phyloP scores from a whole-genome alignment of 805 yeast genomes.

The Lipomyces yamanashiensis region DNA sequence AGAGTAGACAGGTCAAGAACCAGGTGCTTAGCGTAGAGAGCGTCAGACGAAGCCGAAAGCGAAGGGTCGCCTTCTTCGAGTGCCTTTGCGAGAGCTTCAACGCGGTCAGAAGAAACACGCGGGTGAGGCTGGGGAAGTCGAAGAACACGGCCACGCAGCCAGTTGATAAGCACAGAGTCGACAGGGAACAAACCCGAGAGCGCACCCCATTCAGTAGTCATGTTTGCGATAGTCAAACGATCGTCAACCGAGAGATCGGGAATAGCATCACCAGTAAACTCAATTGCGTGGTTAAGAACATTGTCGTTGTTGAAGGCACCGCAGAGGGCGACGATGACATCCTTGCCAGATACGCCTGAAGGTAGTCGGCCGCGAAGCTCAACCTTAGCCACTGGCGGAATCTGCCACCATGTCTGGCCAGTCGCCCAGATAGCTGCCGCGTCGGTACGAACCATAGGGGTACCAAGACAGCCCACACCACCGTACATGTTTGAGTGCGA shows the following conservation, averaged over 20 bases:
- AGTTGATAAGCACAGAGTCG: conserved; percentile 73
- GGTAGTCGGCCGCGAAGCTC: conserved; percentile 83
- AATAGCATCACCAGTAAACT: conserved; percentile 84
- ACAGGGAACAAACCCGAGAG: conserved; percentile 97
- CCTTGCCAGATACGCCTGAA: conserved; percentile 91
- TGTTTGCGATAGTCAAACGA: conserved; percentile 90
- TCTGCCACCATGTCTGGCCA: conserved; percentile 99
- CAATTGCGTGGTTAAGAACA: conserved; percentile 88
- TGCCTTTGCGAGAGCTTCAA: conserved; percentile 57
- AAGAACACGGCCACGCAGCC: conserved; percentile 70
- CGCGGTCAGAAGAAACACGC: conserved; percentile 68
- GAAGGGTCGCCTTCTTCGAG: conserved; percentile 31
- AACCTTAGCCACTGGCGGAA: conserved; percentile 97
- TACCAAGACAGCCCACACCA: conserved; percentile 93
- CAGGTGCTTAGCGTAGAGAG: conserved; percentile 86
- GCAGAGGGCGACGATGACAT: conserved; percentile 93
- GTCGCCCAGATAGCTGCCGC: conserved; percentile 99
- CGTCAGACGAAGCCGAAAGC: conserved; percentile 60
- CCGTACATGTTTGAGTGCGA: conserved; percentile 98
- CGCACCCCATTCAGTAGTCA: conserved; percentile 99
- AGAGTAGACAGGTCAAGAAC: conserved; percentile 77
- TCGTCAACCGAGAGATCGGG: conserved; percentile 73
- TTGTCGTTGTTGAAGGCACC: conserved; percentile 91
- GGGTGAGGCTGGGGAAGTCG: conserved; percentile 72
- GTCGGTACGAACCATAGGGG: conserved; percentile 97